These are phyloP conservation scores for Umbellularia californica DNA, from an alignment of 164 flowering plant species.

Conservation along the genomic window DNA sequence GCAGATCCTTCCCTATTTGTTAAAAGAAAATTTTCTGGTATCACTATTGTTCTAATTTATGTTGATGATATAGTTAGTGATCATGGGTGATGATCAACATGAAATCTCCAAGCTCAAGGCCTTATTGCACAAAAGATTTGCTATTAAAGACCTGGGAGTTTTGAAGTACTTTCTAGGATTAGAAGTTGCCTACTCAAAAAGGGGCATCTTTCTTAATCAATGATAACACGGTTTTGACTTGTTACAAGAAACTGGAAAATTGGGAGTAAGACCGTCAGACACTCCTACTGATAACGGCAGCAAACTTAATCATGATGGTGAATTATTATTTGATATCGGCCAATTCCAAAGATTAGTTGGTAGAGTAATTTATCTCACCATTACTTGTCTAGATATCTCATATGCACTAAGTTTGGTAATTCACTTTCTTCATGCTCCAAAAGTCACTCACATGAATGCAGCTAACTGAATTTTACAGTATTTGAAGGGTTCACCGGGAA, in stretches of 20 bases:
- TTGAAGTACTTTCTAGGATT: background rate
- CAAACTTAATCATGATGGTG: background rate
- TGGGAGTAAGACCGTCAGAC: background rate
- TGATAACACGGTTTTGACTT: background rate
- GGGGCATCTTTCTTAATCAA: background rate
- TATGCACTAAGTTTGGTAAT: background rate
- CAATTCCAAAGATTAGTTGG: background rate
- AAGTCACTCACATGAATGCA: background rate
- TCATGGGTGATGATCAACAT: background rate
- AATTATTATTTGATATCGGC: background rate
- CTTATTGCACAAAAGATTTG: background rate
- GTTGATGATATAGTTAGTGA: background rate
- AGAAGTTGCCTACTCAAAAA: background rate
- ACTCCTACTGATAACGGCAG: background rate
- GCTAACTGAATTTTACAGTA: background rate
- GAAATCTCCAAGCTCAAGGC: background rate
- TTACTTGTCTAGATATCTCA: background rate
- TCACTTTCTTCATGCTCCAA: background rate
- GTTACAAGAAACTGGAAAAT: background rate
- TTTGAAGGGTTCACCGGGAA: constrained; percentile 1
- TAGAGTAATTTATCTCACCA: background rate
- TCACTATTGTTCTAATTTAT: background rate
- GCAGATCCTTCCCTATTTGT: background rate
- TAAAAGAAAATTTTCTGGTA: background rate
- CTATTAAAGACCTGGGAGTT: background rate